Base-by-base conservation (phyloP, 2,329 filamentous ascomycete genomes). In the Fusarium guadeloupense region DNA sequence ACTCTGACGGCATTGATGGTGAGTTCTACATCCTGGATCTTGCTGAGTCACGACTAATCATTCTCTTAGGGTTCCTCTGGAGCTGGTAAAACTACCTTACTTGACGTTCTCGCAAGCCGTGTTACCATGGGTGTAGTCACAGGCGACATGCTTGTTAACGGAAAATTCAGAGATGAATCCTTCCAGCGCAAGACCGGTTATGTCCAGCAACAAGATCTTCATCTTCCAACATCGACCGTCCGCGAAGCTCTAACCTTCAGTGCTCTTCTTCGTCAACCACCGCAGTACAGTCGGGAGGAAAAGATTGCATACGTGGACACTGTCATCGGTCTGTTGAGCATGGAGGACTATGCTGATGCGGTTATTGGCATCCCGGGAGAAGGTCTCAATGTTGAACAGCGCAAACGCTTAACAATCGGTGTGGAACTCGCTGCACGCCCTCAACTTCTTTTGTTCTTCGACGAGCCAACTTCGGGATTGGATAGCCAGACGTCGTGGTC, bases 161-260 rank as follows among this genome's bases (percentile, higher is more conserved):
- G 82, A 7, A 82, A 81, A 28, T 85, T 83, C 20, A 85, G 89
- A 31, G 90, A 93, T 64, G 80, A 81, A 7, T 91, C 89, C 0
- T 95, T 96, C 82, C 91, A 94, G 74, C 87, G 92, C 48, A 93
- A 92, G 76, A 94, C 91, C 0, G 92, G 92, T 35, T 95, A 95
- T 66, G 92, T 92, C n/a, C 90, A 95, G 72, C 92, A 96, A 73
- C 91, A 94, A 69, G 92, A 96, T 81, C 81, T 96, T 6, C 92
- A 96, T 72, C 80, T 58, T 3, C 40, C 39, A 7, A 59, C 56
- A 1, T 41, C 25, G 93, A 91, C 0, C 85, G 87, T 96, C 20
- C 86, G 92, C 49, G 92, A 96, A 74, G 90, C 91, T 6, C 81
- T 96, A 17, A 84, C 85, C 54, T 96, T 96, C 76, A 92, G 88